phyloP scores from a whole-genome alignment of 148 eudicot genomes.

The Persicaria tinctoria region DNA sequence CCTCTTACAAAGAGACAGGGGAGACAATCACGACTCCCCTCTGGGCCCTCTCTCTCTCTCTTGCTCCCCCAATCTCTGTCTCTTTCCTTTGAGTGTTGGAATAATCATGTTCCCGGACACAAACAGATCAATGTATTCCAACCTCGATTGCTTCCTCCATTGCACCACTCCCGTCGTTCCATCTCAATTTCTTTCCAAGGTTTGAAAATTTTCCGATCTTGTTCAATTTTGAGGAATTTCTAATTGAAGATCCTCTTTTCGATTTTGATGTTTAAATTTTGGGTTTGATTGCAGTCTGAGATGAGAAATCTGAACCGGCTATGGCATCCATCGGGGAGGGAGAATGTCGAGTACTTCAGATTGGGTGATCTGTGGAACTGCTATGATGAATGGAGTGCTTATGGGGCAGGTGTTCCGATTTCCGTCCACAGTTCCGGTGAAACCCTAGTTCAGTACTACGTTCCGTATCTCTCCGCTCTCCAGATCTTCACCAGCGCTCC shows the following conservation, averaged over 20 bases:
- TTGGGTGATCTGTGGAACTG: constrained; percentile 79
- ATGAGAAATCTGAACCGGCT: constrained; percentile 60
- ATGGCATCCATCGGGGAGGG: constrained; percentile 95
- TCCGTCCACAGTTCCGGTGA: constrained; percentile 26
- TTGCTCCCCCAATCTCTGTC: not conserved
- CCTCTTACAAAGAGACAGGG: not conserved
- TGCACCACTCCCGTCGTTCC: constrained; percentile 73
- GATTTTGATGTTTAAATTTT: not conserved
- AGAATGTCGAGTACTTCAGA: constrained; percentile 64
- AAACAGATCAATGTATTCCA: constrained; percentile 46
- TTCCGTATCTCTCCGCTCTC: constrained; percentile 88
- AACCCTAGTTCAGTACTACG: constrained; percentile 76
- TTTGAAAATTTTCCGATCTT: constrained; percentile 13
- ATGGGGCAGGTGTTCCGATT: constrained; percentile 95
- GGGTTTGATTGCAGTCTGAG: constrained; percentile 46
- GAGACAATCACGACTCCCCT: not conserved
- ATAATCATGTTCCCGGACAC: constrained; percentile 37
- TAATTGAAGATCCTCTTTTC: not conserved
- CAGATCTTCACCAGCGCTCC: constrained; percentile 81
- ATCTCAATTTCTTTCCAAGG: constrained; percentile 74
- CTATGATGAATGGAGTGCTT: constrained; percentile 95
- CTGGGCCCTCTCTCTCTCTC: not conserved
- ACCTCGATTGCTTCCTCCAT: constrained; percentile 66
- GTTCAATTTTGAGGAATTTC: not conserved
- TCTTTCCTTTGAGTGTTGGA: not conserved